Percentiles rank a stretch among this genome's conserved stretches.
phyloP scores from a whole-genome alignment of 305 asterid species.

The Fraxinus sp. region DNA sequence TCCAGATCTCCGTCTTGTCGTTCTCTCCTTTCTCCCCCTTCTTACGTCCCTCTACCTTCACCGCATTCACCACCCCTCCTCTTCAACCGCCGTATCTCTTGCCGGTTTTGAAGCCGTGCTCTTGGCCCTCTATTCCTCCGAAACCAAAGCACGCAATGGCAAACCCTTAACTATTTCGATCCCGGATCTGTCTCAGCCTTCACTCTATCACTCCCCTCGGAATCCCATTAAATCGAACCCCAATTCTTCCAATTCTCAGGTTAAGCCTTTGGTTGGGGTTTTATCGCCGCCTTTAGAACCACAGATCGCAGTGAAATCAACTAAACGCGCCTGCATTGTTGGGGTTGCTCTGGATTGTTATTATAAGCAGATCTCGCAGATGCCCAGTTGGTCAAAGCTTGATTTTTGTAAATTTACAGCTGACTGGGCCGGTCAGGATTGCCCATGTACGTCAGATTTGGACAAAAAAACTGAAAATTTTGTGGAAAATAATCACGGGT shows the following conservation, averaged over 20 bases:
- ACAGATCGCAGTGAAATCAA: slow-evolving; percentile 84
- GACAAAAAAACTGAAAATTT: slow-evolving; percentile 35
- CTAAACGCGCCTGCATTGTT: slow-evolving; percentile 82
- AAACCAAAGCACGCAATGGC: slow-evolving; percentile 74
- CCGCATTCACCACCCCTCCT: slow-evolving; percentile 56
- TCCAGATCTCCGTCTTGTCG: slow-evolving; percentile 79
- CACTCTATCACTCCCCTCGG: slow-evolving; percentile 81
- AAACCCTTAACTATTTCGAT: slow-evolving; percentile 65
- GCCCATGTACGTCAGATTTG: slow-evolving; percentile 72
- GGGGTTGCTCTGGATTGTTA: slow-evolving; percentile 85
- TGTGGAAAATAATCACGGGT: slow-evolving; percentile 8
- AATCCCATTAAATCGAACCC: slow-evolving; percentile 40
- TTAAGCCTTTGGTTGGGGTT: slow-evolving; percentile 50
- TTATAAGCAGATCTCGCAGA: slow-evolving; percentile 80
- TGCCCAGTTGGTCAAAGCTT: slow-evolving; percentile 89
- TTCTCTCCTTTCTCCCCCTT: slow-evolving; percentile 74
- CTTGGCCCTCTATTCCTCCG: slow-evolving; percentile 68
- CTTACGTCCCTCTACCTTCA: slow-evolving; percentile 59
- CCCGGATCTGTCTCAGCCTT: slow-evolving; percentile 88
- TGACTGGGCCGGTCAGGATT: slow-evolving; percentile 81
- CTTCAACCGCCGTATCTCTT: slow-evolving; percentile 42
- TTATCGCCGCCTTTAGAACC: slow-evolving; percentile 76
- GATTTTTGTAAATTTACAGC: slow-evolving; percentile 66
- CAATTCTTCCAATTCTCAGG: slow-evolving; percentile 16
- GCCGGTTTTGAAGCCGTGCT: slow-evolving; percentile 93